Base-by-base conservation (phyloP, 805 yeast species). In the Schwanniomyces sp. region DNA sequence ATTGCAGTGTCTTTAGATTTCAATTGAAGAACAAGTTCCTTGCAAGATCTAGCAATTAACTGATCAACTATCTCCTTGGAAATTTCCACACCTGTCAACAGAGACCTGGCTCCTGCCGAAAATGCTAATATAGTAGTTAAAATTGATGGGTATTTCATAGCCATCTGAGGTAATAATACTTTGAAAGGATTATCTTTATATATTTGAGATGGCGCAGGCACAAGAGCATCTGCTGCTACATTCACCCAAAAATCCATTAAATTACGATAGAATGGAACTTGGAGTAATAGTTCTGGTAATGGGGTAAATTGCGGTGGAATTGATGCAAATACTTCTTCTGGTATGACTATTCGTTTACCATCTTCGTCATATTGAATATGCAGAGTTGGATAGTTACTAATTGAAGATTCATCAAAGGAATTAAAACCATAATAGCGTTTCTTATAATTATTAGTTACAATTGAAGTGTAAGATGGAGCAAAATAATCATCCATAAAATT, bases 111-210 rank as follows among this genome's bases (percentile, higher is more conserved):
- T 2, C 61, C 57, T 2, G 75, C 76, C 1, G 76, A 62, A 53
- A 68, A 70, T 9, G 78, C 78, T 26, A 86, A 62, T 11, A 86
- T 51, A 1, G 86, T 68, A 1, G 87, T 75, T 52, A 85, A 62
- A 12, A 86, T 61, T 0, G 86, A 78, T 4, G 81, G 79, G 48
- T 78, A 73, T 21, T 74, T 72, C 74, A 83, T 69, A 1, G 92
- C 90, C 76, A 87, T 73, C 54, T 78, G 79, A 0, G 94, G 92
- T 10, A 88, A 63, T 7, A 85, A 67, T 10, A 75, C 75, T 50
- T 77, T 76, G 66, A 86, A 86, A 0, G 95, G 95, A 54, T 85
- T 84, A 12, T 79, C 81, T 17, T 64, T 69, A 55, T 83, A 84
- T 1, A 76, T 56, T 7, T 70, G 59, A 3, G 78, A 69, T 8